Evolutionary conservation across 306 rosid genomes (phyloP).

Genomic region (Oxytropis ochrocephala): DNA sequence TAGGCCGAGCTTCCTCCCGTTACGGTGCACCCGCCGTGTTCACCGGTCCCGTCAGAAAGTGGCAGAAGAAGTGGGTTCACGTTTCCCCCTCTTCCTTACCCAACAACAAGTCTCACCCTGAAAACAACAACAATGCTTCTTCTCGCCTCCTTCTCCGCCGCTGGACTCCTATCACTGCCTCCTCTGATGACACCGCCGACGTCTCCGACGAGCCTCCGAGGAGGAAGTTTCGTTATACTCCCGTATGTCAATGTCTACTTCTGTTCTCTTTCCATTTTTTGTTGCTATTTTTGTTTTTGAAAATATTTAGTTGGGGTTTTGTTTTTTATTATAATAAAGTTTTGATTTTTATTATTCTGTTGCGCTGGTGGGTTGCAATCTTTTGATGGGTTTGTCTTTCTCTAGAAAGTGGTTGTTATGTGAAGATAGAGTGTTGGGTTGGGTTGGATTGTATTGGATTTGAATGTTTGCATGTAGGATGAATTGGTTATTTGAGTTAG

Average conservation of each 20-base stretch:
- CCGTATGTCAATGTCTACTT: slow-evolving; percentile 37
- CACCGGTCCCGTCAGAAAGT: slow-evolving; percentile 88
- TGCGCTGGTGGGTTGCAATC: not conserved
- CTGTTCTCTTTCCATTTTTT: not conserved
- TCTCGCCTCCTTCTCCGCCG: slow-evolving; percentile 86
- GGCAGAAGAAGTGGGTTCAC: slow-evolving; percentile 97
- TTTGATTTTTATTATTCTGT: not conserved
- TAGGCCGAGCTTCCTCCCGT: slow-evolving; percentile 88
- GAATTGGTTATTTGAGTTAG: slow-evolving; percentile 9
- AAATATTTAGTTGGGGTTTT: not conserved
- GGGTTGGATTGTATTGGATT: not conserved
- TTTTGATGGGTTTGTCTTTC: not conserved
- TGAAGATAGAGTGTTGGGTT: not conserved
- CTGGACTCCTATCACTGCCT: slow-evolving; percentile 68
- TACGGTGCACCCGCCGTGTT: slow-evolving; percentile 86
- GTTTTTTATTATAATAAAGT: not conserved
- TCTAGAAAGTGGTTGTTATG: not conserved
- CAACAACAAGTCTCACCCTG: not conserved
- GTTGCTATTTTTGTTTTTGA: not conserved
- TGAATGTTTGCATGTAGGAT: slow-evolving; percentile 5
- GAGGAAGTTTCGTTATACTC: slow-evolving; percentile 92
- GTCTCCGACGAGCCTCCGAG: slow-evolving; percentile 67
- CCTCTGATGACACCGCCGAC: slow-evolving; percentile 1
- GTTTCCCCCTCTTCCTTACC: slow-evolving; percentile 43
- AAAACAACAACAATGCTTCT: slow-evolving; percentile 1